Percentiles rank a stretch among this genome's conserved stretches.
These are phyloP conservation scores for Colletotrichum destructivum DNA, from an alignment of 2,329 filamentous ascomycete species.

Conservation along the genomic window DNA sequence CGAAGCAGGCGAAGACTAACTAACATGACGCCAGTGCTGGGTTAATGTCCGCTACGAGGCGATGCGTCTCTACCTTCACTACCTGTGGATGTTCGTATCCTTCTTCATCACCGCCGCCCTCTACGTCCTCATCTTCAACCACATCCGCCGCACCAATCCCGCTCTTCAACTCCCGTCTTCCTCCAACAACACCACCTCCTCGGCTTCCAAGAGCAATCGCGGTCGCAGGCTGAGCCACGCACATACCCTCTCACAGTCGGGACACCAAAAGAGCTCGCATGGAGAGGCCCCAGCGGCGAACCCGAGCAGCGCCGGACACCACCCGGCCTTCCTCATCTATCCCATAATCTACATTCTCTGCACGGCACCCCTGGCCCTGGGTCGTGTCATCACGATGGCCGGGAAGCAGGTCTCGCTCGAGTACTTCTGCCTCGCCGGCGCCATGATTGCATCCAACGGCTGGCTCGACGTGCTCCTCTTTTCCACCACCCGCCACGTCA, in stretches of 20 bases:
- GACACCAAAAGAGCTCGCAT: neutral
- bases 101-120: slow-evolving; percentile 56
- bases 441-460: slow-evolving; percentile 65
- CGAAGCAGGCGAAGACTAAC: slow-evolving; percentile 73
- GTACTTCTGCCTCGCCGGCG: slow-evolving; percentile 68
- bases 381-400: slow-evolving; percentile 71
- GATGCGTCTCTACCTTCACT: slow-evolving; percentile 73
- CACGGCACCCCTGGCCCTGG: slow-evolving; percentile 72
- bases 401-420: slow-evolving; percentile 59
- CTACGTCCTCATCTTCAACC: slow-evolving; percentile 59
- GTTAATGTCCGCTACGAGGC: slow-evolving; percentile 66
- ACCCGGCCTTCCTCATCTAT: slow-evolving; percentile 67
- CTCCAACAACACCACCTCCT: slow-evolving; percentile 31
- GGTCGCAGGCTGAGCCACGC: slow-evolving; percentile 11
- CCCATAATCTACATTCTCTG: slow-evolving; percentile 74
- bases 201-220: slow-evolving; percentile 6
- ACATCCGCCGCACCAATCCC: slow-evolving; percentile 51
- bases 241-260: slow-evolving; percentile 3
- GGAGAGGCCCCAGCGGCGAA: neutral
- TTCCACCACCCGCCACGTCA: slow-evolving; percentile 55
- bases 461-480: slow-evolving; percentile 61
- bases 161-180: slow-evolving; percentile 44
- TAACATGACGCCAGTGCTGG: slow-evolving; percentile 71
- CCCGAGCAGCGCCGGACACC: slow-evolving; percentile 20
- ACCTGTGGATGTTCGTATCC: slow-evolving; percentile 72